Percentiles rank a stretch among this genome's conserved stretches.
phyloP scores from a whole-genome alignment of 2,329 filamentous ascomycete species.

The Camillea tinctor region DNA sequence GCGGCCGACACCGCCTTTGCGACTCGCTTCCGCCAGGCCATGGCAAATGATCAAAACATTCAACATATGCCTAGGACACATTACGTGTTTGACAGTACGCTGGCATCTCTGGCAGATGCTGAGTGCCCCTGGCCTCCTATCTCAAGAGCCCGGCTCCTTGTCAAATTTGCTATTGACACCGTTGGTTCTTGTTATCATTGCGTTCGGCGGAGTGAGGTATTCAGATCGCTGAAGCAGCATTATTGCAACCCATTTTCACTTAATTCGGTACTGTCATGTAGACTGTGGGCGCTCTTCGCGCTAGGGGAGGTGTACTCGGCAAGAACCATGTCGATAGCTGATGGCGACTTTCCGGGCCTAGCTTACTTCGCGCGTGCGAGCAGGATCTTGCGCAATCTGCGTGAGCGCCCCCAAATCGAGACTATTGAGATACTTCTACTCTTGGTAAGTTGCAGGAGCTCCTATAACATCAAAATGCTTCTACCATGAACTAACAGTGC shows the following conservation, averaged over 20 bases:
- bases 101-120: conserved; percentile 28
- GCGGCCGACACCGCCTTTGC: conserved; percentile 38
- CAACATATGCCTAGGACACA: conserved; percentile 35
- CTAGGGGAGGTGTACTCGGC: conserved; percentile 46
- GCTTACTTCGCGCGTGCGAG: conserved; percentile 42
- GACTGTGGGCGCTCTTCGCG: conserved; percentile 44
- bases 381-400: conserved; percentile 37
- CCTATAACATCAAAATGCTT: neutral
- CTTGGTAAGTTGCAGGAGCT: conserved; percentile 34
- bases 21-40: conserved; percentile 36
- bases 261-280: conserved; percentile 37
- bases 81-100: conserved; percentile 33
- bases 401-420: conserved; percentile 43
- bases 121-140: conserved; percentile 39
- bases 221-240: conserved; percentile 37
- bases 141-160: conserved; percentile 36
- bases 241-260: conserved; percentile 35
- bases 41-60: conserved; percentile 27
- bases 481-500: neutral
- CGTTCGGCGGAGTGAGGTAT: conserved; percentile 37
- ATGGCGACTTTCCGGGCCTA: conserved; percentile 41
- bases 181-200: conserved; percentile 43
- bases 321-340: conserved; percentile 31
- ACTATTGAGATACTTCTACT: conserved; percentile 44
- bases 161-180: conserved; percentile 41